Base-by-base conservation (phyloP, 257 asterid genomes). In the Solanum arcanum region DNA sequence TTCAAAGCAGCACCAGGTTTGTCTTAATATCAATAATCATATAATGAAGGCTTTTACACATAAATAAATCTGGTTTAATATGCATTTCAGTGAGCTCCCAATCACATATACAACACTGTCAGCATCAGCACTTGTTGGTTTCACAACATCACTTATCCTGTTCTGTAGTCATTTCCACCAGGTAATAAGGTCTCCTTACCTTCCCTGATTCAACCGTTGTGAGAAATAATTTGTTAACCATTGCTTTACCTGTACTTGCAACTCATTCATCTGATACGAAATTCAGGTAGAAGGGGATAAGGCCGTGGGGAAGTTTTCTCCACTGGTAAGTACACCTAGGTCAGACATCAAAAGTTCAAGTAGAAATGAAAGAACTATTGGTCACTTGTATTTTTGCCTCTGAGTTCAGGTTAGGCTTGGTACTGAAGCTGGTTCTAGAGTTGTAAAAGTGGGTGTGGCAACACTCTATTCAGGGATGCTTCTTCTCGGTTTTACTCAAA, bases 81-180 rank as follows among this genome's bases (percentile, higher is more conserved):
- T 81, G 29, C 70, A 29, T 86, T 33, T 69, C 62, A 97, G 98
- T 77, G 93, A 91, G 90, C 88, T 93, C 76, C 80, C 95, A 3
- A 89, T 97, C 86, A 92, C 96, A 33, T 91, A 87, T 86, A 92
- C 98, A 3, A 59, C 93, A 39, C 91, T 95, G 84, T 91, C 98
- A 62, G 93, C 98, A 66, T 94, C 99, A 14, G 77, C 93, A 70
- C 98, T 95, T 84, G 98, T 97, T 78, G 99, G 99, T 52, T 39
- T 93, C n/a, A 97, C 98, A 21, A 93, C 99, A 77, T 86, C 98
- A 47, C 90, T 97, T 86, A 95, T 97, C 93, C 97, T 97, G 85
- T 95, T 97, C 87, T 95, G 98, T 42, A 97, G 99, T 64, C 99
- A 97, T 90, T 97, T 95, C 87, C 99, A 97, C 88, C 98, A 95